A percentile compares a stretch with the other conserved stretches of the same genome.
These are phyloP conservation scores for Podila minutissima DNA, from an alignment of 192 early-diverging fungal species.

Conservation along the genomic window DNA sequence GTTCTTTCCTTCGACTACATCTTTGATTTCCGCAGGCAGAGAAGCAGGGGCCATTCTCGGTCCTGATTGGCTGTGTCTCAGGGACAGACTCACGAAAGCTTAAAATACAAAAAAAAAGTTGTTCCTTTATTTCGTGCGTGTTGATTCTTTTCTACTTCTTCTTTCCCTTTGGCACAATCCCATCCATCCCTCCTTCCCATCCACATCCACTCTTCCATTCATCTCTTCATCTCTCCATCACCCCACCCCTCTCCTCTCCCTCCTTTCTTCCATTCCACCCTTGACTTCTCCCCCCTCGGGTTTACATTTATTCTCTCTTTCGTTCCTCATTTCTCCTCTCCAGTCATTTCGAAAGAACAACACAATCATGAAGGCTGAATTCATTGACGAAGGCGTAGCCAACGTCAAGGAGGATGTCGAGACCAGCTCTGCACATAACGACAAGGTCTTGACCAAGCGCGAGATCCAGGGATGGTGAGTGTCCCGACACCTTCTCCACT, in stretches of 20 bases:
- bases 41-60: too few relatives aligned
- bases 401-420: neutral
- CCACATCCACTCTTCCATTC: neutral
- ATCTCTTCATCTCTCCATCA: neutral
- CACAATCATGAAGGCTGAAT: slow-evolving; percentile 1
- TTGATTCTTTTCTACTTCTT: neutral
- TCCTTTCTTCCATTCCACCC: neutral
- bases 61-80: too few relatives aligned
- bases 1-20: too few relatives aligned
- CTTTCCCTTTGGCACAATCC: slow-evolving; percentile 11
- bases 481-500: neutral
- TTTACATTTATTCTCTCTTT: neutral
- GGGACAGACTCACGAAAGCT: too few relatives aligned
- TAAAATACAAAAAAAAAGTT: neutral
- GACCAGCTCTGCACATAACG: neutral
- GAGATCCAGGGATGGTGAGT: slow-evolving; percentile 48
- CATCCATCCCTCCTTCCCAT: neutral
- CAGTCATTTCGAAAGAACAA: neutral
- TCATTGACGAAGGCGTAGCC: slow-evolving; percentile 5
- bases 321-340: neutral
- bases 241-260: neutral
- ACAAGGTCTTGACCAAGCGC: slow-evolving; percentile 31
- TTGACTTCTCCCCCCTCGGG: neutral
- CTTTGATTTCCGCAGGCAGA: too few relatives aligned
- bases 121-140: neutral